Conservation (phyloP, 331 rosid species). For the Spiraea crenata region DNA sequence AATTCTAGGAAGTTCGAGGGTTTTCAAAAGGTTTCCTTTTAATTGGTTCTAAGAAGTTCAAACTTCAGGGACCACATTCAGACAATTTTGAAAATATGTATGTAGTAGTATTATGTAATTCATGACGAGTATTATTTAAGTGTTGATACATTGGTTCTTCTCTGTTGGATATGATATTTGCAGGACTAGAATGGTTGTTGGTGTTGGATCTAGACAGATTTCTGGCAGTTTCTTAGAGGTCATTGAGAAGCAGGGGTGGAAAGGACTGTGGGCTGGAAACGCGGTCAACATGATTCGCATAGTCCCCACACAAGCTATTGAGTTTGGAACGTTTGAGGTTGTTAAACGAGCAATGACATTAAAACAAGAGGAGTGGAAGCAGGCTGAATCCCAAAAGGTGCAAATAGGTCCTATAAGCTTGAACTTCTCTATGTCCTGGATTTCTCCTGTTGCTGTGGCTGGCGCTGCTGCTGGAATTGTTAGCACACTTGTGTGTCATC, state of each 20-base stretch:
- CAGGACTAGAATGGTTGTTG: slow-evolving; percentile 99
- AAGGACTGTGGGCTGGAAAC: slow-evolving; percentile 96
- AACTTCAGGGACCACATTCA: neutral
- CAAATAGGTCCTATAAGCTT: slow-evolving; percentile 65
- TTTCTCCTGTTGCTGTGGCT: slow-evolving; percentile 87
- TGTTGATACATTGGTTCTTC: neutral
- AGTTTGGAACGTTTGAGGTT: slow-evolving; percentile 78
- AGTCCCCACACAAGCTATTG: slow-evolving; percentile 90
- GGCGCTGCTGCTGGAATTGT: slow-evolving; percentile 94
- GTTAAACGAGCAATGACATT: slow-evolving; percentile 74
- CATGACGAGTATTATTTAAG: neutral
- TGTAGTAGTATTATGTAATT: slow-evolving; percentile 1
- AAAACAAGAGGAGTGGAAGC: slow-evolving; percentile 65
- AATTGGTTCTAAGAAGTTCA: neutral
- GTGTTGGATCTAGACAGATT: slow-evolving; percentile 83
- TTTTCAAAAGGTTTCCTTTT: neutral
- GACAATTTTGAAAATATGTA: neutral
- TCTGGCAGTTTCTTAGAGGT: slow-evolving; percentile 79
- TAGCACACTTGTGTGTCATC: slow-evolving; percentile 84
- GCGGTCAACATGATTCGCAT: slow-evolving; percentile 91
- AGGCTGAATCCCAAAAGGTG: slow-evolving; percentile 48
- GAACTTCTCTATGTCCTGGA: slow-evolving; percentile 68
- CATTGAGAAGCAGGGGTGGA: slow-evolving; percentile 93
- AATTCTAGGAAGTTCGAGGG: slow-evolving; percentile 3
- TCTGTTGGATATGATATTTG: slow-evolving; percentile 16